Conservation (phyloP, 2,329 filamentous ascomycete species). For the Eurotiales sp. region DNA sequence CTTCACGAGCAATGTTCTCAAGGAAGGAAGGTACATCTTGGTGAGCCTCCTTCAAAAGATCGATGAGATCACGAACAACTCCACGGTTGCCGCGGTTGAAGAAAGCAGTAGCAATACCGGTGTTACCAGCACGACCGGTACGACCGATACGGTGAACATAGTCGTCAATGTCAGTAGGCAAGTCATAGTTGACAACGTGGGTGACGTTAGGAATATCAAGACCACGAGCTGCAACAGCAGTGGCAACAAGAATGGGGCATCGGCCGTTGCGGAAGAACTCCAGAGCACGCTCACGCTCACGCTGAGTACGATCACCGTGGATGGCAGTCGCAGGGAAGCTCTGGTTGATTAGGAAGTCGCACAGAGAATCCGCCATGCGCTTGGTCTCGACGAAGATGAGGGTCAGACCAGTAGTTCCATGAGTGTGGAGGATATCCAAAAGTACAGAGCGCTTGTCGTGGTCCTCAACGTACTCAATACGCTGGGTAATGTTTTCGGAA, state of each 20-base stretch:
- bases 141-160: conserved; percentile 99
- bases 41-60: conserved; percentile 98
- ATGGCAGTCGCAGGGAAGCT: conserved; percentile 98
- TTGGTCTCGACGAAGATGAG: conserved; percentile 99
- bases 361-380: conserved; percentile 97
- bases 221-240: conserved; percentile 87
- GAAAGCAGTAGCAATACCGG: conserved; percentile 95
- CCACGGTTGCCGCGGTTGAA: conserved; percentile 99
- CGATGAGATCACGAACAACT: conserved; percentile 91
- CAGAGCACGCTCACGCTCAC: conserved; percentile 94
- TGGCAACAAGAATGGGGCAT: conserved; percentile 94
- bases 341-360: conserved; percentile 98
- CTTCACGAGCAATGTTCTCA: conserved; percentile 95
- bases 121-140: conserved; percentile 99
- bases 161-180: conserved; percentile 98
- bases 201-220: conserved; percentile 94
- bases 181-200: conserved; percentile 98
- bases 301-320: conserved; percentile 96
- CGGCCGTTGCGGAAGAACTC: conserved; percentile 96
- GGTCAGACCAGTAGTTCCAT: conserved; percentile 75
- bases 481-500: conserved; percentile 99
- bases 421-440: conserved; percentile 93
- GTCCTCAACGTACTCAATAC: conserved; percentile 97
- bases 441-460: conserved; percentile 96
- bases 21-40: conserved; percentile 93